phyloP scores from a whole-genome alignment of 176 grass and related monocot genomes.

The Rhynchospora breviuscula region DNA sequence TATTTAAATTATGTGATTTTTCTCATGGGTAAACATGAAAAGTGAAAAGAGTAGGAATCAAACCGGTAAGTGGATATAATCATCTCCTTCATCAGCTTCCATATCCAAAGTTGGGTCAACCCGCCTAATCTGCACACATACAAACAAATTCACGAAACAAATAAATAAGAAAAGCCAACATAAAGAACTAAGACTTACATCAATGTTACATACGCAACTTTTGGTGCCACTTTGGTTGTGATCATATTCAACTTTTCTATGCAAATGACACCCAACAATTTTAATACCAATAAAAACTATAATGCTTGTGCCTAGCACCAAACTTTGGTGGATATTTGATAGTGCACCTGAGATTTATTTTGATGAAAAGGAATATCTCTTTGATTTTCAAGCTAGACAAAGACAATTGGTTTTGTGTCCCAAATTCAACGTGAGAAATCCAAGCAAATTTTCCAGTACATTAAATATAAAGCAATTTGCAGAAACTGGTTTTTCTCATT shows the following conservation, averaged over 20 bases:
- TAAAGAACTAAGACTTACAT: background rate
- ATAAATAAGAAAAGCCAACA: background rate
- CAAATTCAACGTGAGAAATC: too few species aligned
- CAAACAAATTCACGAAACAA: constrained; percentile 18
- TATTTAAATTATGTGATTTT: constrained; percentile 9
- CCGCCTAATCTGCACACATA: constrained; percentile 64
- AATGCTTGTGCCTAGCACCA: background rate
- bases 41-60: constrained; percentile 29
- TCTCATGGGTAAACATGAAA: constrained; percentile 15
- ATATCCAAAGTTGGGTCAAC: constrained; percentile 97
- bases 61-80: constrained; percentile 88
- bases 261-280: background rate
- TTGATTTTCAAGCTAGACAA: too few species aligned
- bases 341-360: too few species aligned
- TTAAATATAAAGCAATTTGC: too few species aligned
- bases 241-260: background rate
- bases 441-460: too few species aligned
- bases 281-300: background rate
- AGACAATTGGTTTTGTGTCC: too few species aligned
- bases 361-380: too few species aligned
- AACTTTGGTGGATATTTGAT: too few species aligned
- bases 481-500: too few species aligned
- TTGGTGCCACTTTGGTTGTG: constrained; percentile 1
- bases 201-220: background rate
- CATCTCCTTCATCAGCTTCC: constrained; percentile 90